phyloP scores from a whole-genome alignment of 139 green algal species.

The Astrephomene gubernaculifera region DNA sequence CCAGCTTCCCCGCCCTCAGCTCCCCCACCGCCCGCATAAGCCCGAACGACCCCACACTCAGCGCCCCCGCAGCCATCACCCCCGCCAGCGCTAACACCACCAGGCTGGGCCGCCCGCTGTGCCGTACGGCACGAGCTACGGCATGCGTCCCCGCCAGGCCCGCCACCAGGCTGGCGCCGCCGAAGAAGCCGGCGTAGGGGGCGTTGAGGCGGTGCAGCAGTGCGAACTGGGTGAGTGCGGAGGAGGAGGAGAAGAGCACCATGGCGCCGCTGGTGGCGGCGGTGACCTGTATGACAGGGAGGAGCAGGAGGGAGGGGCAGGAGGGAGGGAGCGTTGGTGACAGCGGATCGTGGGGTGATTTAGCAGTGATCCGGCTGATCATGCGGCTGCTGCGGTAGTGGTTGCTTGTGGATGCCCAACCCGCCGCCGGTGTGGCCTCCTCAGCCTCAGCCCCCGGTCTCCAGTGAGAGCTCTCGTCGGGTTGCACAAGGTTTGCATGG shows the following conservation, averaged over 20 bases:
- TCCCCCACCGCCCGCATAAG: not conserved
- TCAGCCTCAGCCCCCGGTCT: too few species aligned
- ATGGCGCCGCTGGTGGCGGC: slow-evolving; percentile 61
- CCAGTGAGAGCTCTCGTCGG: too few species aligned
- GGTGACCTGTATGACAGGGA: slow-evolving; percentile 40
- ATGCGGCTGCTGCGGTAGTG: not conserved
- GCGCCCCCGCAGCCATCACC: slow-evolving; percentile 43
- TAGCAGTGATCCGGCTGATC: not conserved
- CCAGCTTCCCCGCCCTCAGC: not conserved
- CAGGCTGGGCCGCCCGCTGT: slow-evolving; percentile 30
- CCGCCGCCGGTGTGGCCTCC: not conserved
- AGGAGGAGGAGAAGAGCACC: slow-evolving; percentile 60
- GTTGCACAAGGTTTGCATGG: too few species aligned
- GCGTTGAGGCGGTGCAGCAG: slow-evolving; percentile 46
- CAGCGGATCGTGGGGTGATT: not conserved
- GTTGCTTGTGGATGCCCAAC: not conserved
- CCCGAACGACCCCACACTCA: slow-evolving; percentile 46
- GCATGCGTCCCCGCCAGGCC: slow-evolving; percentile 27
- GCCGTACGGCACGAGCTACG: slow-evolving; percentile 25
- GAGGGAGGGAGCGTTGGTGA: not conserved
- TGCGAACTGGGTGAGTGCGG: slow-evolving; percentile 55
- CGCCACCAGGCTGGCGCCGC: slow-evolving; percentile 20
- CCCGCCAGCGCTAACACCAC: slow-evolving; percentile 52
- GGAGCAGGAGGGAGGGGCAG: not conserved
- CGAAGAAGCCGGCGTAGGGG: slow-evolving; percentile 41